Percentiles rank a stretch among this genome's conserved stretches.
Conservation (phyloP, 345 rosid genomes). For the Eucalyptus cloeziana region DNA sequence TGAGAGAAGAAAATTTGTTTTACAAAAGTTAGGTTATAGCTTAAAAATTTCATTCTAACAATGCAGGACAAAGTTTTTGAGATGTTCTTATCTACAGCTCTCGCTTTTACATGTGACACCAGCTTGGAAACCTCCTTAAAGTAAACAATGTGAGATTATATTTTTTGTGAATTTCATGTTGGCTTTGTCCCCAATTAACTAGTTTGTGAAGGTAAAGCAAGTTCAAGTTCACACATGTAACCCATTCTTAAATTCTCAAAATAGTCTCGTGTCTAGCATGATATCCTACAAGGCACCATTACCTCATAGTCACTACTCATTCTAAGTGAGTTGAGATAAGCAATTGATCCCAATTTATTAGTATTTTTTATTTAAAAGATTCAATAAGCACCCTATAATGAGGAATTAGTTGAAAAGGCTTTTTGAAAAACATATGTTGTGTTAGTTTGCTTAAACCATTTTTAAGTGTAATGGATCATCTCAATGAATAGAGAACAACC, state of each 20-base stretch:
- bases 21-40: neutral
- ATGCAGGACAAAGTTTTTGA: neutral
- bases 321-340: neutral
- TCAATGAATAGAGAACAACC: neutral
- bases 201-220: neutral
- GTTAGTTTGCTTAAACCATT: neutral
- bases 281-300: neutral
- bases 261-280: neutral
- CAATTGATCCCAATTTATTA: neutral
- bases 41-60: neutral
- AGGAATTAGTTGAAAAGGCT: neutral
- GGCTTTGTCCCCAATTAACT: neutral
- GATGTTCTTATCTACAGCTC: neutral
- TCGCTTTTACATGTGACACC: neutral
- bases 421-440: rapidly evolving
- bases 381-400: neutral
- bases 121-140: neutral
- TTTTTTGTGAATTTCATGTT: neutral
- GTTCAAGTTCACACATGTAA: neutral
- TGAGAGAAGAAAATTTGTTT: neutral
- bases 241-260: neutral
- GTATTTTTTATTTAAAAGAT: neutral
- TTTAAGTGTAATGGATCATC: neutral
- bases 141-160: neutral
- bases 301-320: neutral